phyloP scores from a whole-genome alignment of 2,329 filamentous ascomycete genomes.

The Penicillium sp. region DNA sequence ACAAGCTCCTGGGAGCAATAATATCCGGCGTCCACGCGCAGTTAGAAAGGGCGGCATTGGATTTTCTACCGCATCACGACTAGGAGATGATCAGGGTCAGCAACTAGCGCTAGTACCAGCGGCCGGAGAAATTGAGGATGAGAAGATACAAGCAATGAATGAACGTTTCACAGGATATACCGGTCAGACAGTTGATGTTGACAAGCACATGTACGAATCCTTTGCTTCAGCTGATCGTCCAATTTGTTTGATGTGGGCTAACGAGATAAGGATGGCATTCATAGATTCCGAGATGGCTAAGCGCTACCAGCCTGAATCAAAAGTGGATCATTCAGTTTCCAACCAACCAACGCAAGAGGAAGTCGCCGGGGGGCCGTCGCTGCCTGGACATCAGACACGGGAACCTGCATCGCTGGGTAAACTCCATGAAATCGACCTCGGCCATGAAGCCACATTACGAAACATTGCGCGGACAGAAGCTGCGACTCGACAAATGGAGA shows the following conservation, averaged over 20 bases:
- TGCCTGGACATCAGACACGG: slow-evolving; percentile 36
- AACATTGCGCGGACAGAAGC: slow-evolving; percentile 48
- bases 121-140: slow-evolving; percentile 35
- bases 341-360: slow-evolving; percentile 12
- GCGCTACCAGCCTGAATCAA: slow-evolving; percentile 36
- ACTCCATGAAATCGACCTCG: slow-evolving; percentile 58
- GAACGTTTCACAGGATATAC: slow-evolving; percentile 60
- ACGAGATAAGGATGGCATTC: slow-evolving; percentile 65
- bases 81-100: slow-evolving; percentile 21
- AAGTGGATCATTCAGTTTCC: slow-evolving; percentile 15
- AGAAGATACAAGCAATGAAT: slow-evolving; percentile 43
- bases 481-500: slow-evolving; percentile 45
- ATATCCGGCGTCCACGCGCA: slow-evolving; percentile 36
- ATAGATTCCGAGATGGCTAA: slow-evolving; percentile 67
- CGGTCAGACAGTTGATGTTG: slow-evolving; percentile 57
- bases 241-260: slow-evolving; percentile 44
- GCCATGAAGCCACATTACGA: slow-evolving; percentile 45
- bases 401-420: slow-evolving; percentile 56
- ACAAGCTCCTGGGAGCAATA: slow-evolving; percentile 2
- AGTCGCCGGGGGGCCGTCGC: slow-evolving; percentile 14
- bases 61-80: slow-evolving; percentile 42
- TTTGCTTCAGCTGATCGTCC: slow-evolving; percentile 6
- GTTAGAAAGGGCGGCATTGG: slow-evolving; percentile 48
- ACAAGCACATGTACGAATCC: slow-evolving; percentile 63
- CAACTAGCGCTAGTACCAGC: slow-evolving; percentile 25